These are phyloP conservation scores for Leccinum longicurvipes DNA, from an alignment of 768 basidiomycete genomes.

Conservation along the genomic window DNA sequence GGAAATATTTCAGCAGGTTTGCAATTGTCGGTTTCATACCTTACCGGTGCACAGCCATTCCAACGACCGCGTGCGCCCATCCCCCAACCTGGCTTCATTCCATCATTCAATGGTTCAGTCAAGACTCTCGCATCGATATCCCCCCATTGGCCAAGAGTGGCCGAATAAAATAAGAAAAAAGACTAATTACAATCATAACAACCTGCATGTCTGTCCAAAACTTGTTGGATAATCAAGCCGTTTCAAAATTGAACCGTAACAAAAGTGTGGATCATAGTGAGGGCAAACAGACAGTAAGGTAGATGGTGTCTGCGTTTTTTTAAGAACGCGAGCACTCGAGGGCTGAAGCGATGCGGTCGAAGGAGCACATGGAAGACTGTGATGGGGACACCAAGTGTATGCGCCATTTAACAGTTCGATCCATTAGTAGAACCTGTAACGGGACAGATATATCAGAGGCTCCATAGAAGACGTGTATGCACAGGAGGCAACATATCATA, in stretches of 20 bases:
- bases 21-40: not conserved
- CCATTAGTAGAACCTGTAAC: not conserved
- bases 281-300: not conserved
- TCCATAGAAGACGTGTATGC: not conserved
- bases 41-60: not conserved
- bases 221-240: not conserved
- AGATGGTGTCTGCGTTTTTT: not conserved
- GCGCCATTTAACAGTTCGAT: conserved; percentile 3
- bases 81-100: not conserved
- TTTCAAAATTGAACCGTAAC: not conserved
- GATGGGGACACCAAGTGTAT: not conserved
- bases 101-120: not conserved
- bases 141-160: not conserved
- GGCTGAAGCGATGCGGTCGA: not conserved
- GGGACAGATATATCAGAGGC: conserved; percentile 9
- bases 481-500: not conserved
- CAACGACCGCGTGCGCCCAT: not conserved
- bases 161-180: not conserved
- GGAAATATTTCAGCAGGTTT: not conserved
- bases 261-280: not conserved
- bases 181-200: not conserved
- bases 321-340: not conserved
- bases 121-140: not conserved
- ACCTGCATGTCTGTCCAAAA: not conserved
- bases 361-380: not conserved